Evolutionary conservation across 768 basidiomycete species (phyloP).

Genomic region (Suillus decipiens): DNA sequence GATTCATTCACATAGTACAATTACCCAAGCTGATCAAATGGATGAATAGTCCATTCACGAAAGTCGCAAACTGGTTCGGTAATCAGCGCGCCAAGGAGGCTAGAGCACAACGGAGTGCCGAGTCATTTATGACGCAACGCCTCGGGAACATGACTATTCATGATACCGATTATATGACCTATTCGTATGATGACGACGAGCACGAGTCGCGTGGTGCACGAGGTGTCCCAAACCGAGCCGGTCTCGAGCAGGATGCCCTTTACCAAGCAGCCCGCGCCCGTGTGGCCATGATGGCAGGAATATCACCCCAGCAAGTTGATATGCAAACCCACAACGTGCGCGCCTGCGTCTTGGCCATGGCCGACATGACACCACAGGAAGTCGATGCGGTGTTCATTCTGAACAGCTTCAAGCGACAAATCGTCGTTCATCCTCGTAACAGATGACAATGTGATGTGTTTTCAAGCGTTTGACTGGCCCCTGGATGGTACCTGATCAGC

Average conservation of each 20-base stretch:
- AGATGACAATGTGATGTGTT: background rate
- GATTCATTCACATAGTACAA: background rate
- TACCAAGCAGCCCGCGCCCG: background rate
- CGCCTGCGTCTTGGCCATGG: background rate
- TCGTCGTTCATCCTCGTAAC: background rate
- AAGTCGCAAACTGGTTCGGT: slow-evolving; percentile 8
- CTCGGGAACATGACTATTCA: background rate
- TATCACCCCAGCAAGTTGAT: background rate
- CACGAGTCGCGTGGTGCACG: too few relatives aligned
- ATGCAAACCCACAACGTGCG: background rate
- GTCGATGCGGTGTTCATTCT: slow-evolving; percentile 6
- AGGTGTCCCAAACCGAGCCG: background rate
- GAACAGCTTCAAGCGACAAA: background rate
- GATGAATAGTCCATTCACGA: background rate
- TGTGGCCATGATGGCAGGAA: background rate
- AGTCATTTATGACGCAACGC: background rate
- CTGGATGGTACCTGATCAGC: background rate
- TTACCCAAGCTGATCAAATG: background rate
- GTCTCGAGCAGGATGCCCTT: background rate
- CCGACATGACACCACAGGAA: slow-evolving; percentile 1
- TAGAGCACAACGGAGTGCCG: background rate
- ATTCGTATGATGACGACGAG: background rate
- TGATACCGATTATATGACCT: background rate
- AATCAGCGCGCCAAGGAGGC: slow-evolving; percentile 4
- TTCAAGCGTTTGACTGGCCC: background rate